Conservation (phyloP, 768 basidiomycete species). For the Chiua virens region DNA sequence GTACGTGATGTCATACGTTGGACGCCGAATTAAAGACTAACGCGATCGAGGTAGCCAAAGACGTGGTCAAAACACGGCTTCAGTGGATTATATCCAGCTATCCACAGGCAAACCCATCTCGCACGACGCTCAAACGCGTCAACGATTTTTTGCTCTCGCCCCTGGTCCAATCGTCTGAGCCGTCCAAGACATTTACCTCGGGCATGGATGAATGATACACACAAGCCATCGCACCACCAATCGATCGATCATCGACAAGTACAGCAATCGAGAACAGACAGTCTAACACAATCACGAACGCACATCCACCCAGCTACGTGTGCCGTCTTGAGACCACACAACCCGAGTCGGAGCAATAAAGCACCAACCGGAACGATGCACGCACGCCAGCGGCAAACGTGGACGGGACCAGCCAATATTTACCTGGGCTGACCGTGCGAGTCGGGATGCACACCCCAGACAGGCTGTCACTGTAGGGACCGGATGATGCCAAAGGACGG, state of each 20-base stretch:
- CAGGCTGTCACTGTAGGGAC: constrained; percentile 73
- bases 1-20: constrained; percentile 17
- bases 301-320: background rate
- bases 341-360: constrained; percentile 50
- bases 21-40: background rate
- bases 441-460: constrained; percentile 68
- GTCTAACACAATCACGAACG: no score
- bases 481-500: constrained; percentile 63
- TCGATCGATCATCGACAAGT: no score
- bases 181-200: background rate
- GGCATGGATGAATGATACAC: background rate
- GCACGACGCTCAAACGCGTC: constrained; percentile 75
- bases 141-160: constrained; percentile 70
- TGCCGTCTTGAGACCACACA: constrained; percentile 16
- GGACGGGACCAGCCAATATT: constrained; percentile 73
- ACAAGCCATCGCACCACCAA: background rate
- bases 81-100: constrained; percentile 83
- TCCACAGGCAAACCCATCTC: constrained; percentile 79
- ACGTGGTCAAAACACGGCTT: constrained; percentile 65
- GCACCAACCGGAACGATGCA: constrained; percentile 56
- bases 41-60: constrained; percentile 44
- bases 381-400: constrained; percentile 64
- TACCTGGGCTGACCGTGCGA: constrained; percentile 52
- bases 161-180: background rate
- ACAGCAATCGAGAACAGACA: no score